Evolutionary conservation across 805 yeast genomes (phyloP), one percentile per base, ranked within the genome.

Genomic region (Wickerhamia fluorescens): DNA sequence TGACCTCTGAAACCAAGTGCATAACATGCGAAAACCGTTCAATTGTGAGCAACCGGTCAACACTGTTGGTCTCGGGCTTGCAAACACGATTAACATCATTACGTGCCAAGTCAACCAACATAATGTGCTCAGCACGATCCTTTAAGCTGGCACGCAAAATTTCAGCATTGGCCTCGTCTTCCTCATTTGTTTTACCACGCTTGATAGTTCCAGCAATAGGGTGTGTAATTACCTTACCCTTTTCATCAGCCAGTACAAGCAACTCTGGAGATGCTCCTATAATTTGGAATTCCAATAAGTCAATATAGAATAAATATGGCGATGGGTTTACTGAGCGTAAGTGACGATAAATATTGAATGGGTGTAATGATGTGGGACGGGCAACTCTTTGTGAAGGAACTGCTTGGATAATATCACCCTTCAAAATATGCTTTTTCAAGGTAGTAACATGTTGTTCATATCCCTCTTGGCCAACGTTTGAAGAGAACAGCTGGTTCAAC

Each of bases 241-340:
- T 66, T 14, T 42, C 37, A 42, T 87, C 96, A 5, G 86, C 66
- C 55, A 86, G 84, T 31, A 89, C 96, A 33, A 92, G 66, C 32
- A 89, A 61, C 54, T 92, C 98, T 2, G 99, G 99, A 8, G 96
- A 86, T 0, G 99, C 99, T 27, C 99, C 98, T 32, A 92, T 89
- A 27, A 92, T 72, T 55, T 88, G 96, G 66, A 89, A 92, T 43
- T 86, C 96, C 34, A 83, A 53, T 47, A 84, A 81, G 53, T 92
- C 97, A 41, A 92, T 78, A 58, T 87, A 92, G 53, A 92, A 92
- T 68, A 92, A 70, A 55, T 92, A 92, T 16, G 99, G 99, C 2
- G 96, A 86, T 7, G 99, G 98, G 58, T 92, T 92, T 27, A 92
- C 96, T 0, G 95, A 82, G 51, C 98, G 73, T 45, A 92, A 68